Base-by-base conservation (phyloP, 257 asterid genomes). In the Lithospermum erythrorhizon region DNA sequence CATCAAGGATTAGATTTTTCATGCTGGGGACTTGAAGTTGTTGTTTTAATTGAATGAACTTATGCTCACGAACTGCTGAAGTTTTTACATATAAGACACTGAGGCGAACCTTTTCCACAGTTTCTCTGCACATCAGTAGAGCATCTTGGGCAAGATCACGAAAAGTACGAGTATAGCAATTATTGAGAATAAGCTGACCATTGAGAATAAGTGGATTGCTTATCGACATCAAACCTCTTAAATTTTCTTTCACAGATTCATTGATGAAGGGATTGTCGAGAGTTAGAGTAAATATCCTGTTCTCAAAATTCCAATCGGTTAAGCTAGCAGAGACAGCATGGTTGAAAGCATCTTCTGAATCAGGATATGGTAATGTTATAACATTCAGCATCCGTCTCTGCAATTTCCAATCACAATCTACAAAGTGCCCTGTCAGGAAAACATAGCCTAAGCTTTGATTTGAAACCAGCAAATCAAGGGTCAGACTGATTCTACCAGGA, bases 1-100 rank as follows among this genome's bases (percentile, higher is more conserved):
- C 87, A 67, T 91, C 97, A 13, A 76, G 49, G 20, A 24, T 27
- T 25, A 91, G 68, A 75, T 57, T 70, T 83, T 83, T 88, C 35
- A 80, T 63, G 65, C 95, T 75, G n/a, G 94, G 93, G 53, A 85
- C 90, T 78, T 91, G 98, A 63, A 91, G 95, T 69, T 78, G 86
- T 52, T 75, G 81, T 74, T 74, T 88, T 65, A 86, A 58, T 35
- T 73, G 73, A 51, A 59, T 54, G 62, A 88, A 91, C 58, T 65
- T 84, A 48, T 78, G 82, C 66, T 77, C 90, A 61, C 68, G 77
- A 59, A 55, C 55, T 2, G 69, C 75, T 0, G 88, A 83, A 14
- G 85, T 80, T 74, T 75, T 79, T 37, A 86, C 85, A 58, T 77
- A 76, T 76, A 82, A 88, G 60, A 91, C 98, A 73, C 88, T 73